phyloP scores from a whole-genome alignment of 805 yeast genomes.

The Henningerozyma blattae region DNA sequence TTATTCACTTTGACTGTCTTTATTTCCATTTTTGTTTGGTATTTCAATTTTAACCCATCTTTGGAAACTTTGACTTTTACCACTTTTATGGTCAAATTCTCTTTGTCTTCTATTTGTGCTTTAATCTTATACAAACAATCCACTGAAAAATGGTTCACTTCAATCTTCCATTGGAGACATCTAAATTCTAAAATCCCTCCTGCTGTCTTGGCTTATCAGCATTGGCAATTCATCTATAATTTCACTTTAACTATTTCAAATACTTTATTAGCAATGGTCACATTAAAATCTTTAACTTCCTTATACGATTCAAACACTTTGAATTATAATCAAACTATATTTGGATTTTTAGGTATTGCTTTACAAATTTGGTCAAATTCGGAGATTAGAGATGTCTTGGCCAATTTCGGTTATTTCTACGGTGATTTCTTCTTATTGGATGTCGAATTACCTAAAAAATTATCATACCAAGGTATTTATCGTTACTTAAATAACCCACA shows the following conservation, averaged over 20 bases:
- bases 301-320: slow-evolving; percentile 11
- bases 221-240: slow-evolving; percentile 61
- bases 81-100: slow-evolving; percentile 35
- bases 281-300: slow-evolving; percentile 22
- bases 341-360: slow-evolving; percentile 42
- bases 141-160: slow-evolving; percentile 46
- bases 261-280: slow-evolving; percentile 34
- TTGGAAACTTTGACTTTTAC: slow-evolving; percentile 24
- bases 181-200: slow-evolving; percentile 49
- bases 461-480: slow-evolving; percentile 72
- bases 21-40: slow-evolving; percentile 29
- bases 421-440: slow-evolving; percentile 71
- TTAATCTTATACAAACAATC: slow-evolving; percentile 47
- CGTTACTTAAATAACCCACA: slow-evolving; percentile 77
- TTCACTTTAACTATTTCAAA: slow-evolving; percentile 42
- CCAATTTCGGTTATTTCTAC: slow-evolving; percentile 83
- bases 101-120: slow-evolving; percentile 41
- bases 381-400: slow-evolving; percentile 59
- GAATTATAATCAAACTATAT: slow-evolving; percentile 31
- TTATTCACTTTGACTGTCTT: slow-evolving; percentile 34
- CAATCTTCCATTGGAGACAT: too few relatives aligned
- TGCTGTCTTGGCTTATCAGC: slow-evolving; percentile 52
- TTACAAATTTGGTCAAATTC: slow-evolving; percentile 60
- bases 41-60: slow-evolving; percentile 19
- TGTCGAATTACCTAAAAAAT: slow-evolving; percentile 32